Conservation (phyloP, 805 yeast species). For the Candida piceae region DNA sequence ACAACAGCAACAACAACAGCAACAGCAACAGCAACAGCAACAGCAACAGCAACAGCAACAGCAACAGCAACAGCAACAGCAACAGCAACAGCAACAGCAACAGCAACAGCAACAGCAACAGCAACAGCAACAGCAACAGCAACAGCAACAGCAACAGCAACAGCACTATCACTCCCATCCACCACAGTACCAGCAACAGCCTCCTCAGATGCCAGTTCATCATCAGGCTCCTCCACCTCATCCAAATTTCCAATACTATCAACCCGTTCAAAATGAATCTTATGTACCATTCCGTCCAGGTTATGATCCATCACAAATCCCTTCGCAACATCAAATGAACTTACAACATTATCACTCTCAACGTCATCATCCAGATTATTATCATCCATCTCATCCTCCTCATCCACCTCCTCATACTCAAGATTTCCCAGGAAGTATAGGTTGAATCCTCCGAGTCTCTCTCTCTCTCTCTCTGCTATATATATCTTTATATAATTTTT, state of each 20-base stretch:
- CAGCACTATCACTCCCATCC: not conserved
- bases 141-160: constrained; percentile 1
- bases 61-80: not conserved
- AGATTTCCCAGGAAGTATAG: too few species aligned
- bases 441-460: too few species aligned
- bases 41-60: constrained; percentile 1
- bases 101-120: not conserved
- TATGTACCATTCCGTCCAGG: not conserved
- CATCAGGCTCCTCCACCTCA: not conserved
- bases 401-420: constrained; percentile 3
- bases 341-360: constrained; percentile 2
- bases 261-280: not conserved
- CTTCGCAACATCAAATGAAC: not conserved
- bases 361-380: not conserved
- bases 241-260: not conserved
- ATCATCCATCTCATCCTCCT: too few species aligned
- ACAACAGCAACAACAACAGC: constrained; percentile 1
- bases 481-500: too few species aligned
- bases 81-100: not conserved
- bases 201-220: not conserved
- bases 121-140: too few species aligned
- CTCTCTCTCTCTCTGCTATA: too few species aligned
- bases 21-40: constrained; percentile 1
- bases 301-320: not conserved
- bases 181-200: not conserved